phyloP scores from a whole-genome alignment of 148 eudicot genomes.

The Chenopodium formosanum region DNA sequence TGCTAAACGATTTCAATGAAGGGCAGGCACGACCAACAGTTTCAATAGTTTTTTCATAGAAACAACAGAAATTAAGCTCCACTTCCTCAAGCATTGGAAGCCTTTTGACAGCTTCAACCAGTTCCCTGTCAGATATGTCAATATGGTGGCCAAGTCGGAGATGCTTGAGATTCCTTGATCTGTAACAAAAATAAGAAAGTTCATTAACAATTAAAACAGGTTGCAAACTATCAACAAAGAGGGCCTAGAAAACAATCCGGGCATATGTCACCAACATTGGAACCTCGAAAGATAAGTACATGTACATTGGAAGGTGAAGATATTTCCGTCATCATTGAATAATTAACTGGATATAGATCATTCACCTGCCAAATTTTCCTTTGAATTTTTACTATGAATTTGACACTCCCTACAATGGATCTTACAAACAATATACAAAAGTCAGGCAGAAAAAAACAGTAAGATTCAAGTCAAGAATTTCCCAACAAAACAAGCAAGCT shows the following conservation, averaged over 20 bases:
- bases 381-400: no score
- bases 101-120: conserved; percentile 44
- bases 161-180: conserved; percentile 50
- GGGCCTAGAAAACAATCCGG: background rate
- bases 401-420: no score
- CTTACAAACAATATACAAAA: no score
- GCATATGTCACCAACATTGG: no score
- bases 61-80: conserved; percentile 30
- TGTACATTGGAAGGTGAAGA: no score
- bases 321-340: no score
- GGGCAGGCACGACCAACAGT: conserved; percentile 50
- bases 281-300: no score
- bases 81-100: conserved; percentile 60
- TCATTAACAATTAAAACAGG: background rate
- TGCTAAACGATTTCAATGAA: conserved; percentile 41
- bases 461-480: no score
- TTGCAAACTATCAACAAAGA: background rate
- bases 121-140: conserved; percentile 29
- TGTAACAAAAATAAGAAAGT: conserved; percentile 18
- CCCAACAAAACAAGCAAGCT: no score
- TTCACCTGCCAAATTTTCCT: no score
- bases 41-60: conserved; percentile 30
- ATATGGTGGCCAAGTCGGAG: conserved; percentile 42
- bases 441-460: no score
- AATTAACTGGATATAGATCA: no score